Evolutionary conservation across 2,329 filamentous ascomycete species (phyloP), one percentile per base, ranked within the genome.

Genomic region (Fusarium heterosporum): DNA sequence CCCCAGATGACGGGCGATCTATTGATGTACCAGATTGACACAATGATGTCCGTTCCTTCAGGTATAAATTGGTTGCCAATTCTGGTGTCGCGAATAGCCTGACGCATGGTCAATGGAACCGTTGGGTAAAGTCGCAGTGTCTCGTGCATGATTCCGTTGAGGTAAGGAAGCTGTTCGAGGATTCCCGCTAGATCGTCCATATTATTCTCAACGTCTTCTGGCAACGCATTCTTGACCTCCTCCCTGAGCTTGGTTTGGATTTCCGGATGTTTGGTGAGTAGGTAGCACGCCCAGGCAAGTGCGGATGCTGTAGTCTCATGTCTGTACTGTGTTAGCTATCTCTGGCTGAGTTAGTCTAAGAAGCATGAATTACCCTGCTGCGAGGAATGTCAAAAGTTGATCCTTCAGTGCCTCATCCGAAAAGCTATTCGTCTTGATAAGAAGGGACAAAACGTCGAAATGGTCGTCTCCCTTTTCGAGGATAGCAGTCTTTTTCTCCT

Each of bases 81-180:
- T 0, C 79, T 82, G 0, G 88, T 87, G 70, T 89, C 82, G 11
- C 82, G 76, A 1, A 81, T 78, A 0, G 90, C 83, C 51, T 85
- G 78, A 54, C 91, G 88, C 56, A 89, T 77, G 0, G 90, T 93
- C 10, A 87, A 71, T 0, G 89, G 86, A 0, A 93, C 89, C 0
- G 90, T 87, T 0, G 90, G 85, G 74, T 89, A 89, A 53, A 91
- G 80, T 25, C 91, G 88, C 25, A 92, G 79, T 1, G 87, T 84
- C 76, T 94, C 91, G 59, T 87, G 85, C 64, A 87, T 86, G 45
- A 93, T 83, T 22, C 90, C 91, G 70, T 92, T 88, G 2, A 93
- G 83, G 67, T 89, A 90, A 3, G 89, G 87, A 34, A 93, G 82
- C 16, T 82, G 81, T 72, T 93, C 89, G 52, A 93, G 80, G 10